These are phyloP conservation scores for Blepharisma undulans DNA, from an alignment of 169 alveolate genomes.

Conservation along the genomic window DNA sequence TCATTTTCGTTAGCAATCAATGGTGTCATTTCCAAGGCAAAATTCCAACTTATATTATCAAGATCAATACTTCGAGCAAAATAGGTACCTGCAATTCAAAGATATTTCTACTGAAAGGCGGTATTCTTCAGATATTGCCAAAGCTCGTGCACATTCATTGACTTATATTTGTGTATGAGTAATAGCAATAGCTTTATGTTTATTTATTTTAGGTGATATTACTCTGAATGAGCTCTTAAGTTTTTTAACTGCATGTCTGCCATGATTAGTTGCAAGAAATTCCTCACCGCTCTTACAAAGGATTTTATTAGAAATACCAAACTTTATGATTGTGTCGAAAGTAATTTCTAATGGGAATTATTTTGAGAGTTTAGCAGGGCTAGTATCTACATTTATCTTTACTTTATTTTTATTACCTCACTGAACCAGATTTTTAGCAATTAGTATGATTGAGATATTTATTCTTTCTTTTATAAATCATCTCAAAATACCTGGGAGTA, in stretches of 20 bases:
- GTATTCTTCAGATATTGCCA: not conserved
- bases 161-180: not conserved
- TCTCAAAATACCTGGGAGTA: not conserved
- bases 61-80: not conserved
- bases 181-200: not conserved
- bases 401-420: not conserved
- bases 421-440: not conserved
- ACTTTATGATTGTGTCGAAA: not conserved
- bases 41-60: not conserved
- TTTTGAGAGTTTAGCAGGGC: not conserved
- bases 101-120: not conserved
- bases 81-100: not conserved
- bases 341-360: not conserved
- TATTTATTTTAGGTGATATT: not conserved
- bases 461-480: not conserved
- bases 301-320: not conserved
- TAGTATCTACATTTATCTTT: not conserved
- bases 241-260: not conserved
- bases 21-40: not conserved
- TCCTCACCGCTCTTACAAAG: not conserved
- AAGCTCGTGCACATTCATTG: not conserved
- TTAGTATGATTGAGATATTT: not conserved
- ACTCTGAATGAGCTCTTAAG: not conserved
- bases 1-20: not conserved
- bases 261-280: not conserved